Evolutionary conservation across 2,329 filamentous ascomycete genomes (phyloP), one percentile per base, ranked within the genome.

Genomic region (Immersiporthe knoxdaviesiana): DNA sequence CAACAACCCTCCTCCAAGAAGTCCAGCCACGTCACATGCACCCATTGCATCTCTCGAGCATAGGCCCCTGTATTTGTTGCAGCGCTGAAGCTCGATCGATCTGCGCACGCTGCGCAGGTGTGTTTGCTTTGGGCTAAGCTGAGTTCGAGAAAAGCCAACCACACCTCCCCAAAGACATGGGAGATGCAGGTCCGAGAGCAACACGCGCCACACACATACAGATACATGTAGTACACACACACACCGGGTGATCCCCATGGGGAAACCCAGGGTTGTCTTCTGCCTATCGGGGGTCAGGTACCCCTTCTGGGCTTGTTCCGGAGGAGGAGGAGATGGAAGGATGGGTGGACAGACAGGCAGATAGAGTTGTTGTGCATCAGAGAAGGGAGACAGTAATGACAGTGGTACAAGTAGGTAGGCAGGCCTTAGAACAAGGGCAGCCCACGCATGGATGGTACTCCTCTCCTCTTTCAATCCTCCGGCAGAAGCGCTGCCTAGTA

Each of bases 141-240:
- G 35, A 47, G 18, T 3, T n/a, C 44, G 44, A n/a, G 44, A 6
- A 6, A n/a, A 39, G 37, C 37, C 11, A 7, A n/a, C 44, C 44
- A 39, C 37, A 10, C 41, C 7, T 12, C 4, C 41, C 39, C 39
- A 56, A 14, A 30, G 30, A 52, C 27, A 52, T 64, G 62, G 59
- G 64, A 47, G n/a, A 70, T 70, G 68, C 68, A 70, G 68, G 68
- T 70, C 68, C 68, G 66, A 63, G 47, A 70, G 54, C 24, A 56
- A 27, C 52, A 30, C 61, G n/a, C 56, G n/a, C n/a, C n/a, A 44
- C 41, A 44, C 2, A n/a, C 6, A 10, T 41, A 41, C 39, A 41
- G 6, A 21, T 6, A 8, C 44, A n/a, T n/a, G n/a, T n/a, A n/a
- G n/a, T n/a, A n/a, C 44, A 2, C 44, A 47, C 44, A 21, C 47